Evolutionary conservation across 352 stramenopile genomes (phyloP).

Genomic region (Globisporangium cederbergense): DNA sequence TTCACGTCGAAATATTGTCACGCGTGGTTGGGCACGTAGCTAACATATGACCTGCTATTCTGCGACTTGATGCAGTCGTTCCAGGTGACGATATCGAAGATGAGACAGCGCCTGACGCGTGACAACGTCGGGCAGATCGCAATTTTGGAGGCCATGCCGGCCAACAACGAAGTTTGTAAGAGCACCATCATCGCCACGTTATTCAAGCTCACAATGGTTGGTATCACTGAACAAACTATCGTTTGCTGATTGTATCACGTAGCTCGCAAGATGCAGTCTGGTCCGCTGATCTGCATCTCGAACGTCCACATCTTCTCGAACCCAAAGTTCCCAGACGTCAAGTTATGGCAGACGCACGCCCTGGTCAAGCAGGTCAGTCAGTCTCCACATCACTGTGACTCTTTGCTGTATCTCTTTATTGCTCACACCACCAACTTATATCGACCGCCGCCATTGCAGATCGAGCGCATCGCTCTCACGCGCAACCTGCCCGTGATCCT

Average conservation of each 20-base stretch:
- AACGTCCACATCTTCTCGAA: conserved; percentile 99
- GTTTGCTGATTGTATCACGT: conserved; percentile 7
- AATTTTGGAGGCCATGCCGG: conserved; percentile 93
- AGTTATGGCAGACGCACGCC: conserved; percentile 96
- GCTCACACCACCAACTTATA: neutral
- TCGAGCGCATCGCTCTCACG: conserved; percentile 64
- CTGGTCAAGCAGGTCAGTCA: conserved; percentile 75
- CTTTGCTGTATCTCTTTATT: neutral
- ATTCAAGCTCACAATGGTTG: too few relatives aligned
- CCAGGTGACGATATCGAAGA: conserved; percentile 41
- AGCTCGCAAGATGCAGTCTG: conserved; percentile 47
- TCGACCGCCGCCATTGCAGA: conserved; percentile 25
- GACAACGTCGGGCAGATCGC: conserved; percentile 98
- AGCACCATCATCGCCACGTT: neutral
- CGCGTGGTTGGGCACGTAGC: too few relatives aligned
- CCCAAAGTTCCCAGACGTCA: conserved; percentile 98
- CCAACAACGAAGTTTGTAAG: conserved; percentile 65
- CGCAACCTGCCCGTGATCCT: conserved; percentile 93
- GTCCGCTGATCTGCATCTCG: conserved; percentile 90
- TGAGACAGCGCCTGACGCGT: conserved; percentile 90
- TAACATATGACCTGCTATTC: neutral
- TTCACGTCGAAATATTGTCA: too few relatives aligned
- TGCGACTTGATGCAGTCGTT: conserved; percentile 26
- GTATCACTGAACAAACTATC: neutral
- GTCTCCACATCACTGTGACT: neutral